Evolutionary conservation across 179 eudicot genomes (phyloP).

Genomic region (Pouteria campechiana): DNA sequence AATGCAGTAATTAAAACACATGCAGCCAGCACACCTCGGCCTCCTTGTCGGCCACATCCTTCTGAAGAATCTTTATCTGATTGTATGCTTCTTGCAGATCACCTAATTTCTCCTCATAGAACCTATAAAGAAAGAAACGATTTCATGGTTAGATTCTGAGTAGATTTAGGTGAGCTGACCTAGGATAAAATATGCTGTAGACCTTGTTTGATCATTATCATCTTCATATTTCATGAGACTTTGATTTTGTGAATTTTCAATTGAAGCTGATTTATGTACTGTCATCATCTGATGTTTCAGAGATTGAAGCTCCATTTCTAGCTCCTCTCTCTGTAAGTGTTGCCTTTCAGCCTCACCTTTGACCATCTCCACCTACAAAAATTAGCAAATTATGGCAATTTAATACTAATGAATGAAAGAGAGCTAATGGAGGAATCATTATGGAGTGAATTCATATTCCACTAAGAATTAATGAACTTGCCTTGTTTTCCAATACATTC

Average conservation of each 20-base stretch:
- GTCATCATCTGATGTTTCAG: conserved; percentile 69
- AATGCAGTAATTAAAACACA: too few species aligned
- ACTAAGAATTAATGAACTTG: conserved; percentile 1
- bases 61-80: conserved; percentile 54
- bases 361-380: conserved; percentile 53
- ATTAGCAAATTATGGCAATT: conserved; percentile 6
- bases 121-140: conserved; percentile 28
- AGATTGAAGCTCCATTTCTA: conserved; percentile 76
- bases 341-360: conserved; percentile 91
- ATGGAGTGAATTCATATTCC: neutral
- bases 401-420: neutral
- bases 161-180: too few species aligned
- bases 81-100: conserved; percentile 41
- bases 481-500: conserved; percentile 78
- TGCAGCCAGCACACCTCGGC: conserved; percentile 78
- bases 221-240: too few species aligned
- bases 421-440: neutral
- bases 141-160: too few species aligned
- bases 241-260: too few species aligned
- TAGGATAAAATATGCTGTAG: too few species aligned
- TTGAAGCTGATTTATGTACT: too few species aligned
- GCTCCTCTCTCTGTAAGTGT: conserved; percentile 77
- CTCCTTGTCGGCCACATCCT: conserved; percentile 57
- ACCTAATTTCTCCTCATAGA: conserved; percentile 51
- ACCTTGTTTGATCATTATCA: too few species aligned